phyloP scores from a whole-genome alignment of 805 yeast species.

The Tetrapisispora namnaoensis region DNA sequence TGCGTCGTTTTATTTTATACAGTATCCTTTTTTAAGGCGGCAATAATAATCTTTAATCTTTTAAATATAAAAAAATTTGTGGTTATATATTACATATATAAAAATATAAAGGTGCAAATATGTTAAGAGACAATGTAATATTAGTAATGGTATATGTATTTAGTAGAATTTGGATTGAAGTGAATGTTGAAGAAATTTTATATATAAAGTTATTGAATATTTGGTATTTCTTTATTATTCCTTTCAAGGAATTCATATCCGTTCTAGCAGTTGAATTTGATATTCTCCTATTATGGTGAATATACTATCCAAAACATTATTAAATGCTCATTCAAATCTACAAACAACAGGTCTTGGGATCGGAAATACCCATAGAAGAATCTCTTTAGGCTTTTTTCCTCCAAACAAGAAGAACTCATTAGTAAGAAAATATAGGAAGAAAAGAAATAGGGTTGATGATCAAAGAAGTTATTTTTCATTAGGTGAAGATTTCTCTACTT shows the following conservation, averaged over 20 bases:
- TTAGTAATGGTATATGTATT: no score
- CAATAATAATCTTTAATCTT: no score
- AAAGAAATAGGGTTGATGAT: slow-evolving; percentile 18
- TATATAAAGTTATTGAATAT: no score
- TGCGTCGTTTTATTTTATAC: no score
- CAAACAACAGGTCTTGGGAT: slow-evolving; percentile 36
- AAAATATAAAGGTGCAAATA: no score
- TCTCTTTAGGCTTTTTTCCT: slow-evolving; percentile 31
- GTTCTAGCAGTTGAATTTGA: background rate
- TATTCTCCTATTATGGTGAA: slow-evolving; percentile 14
- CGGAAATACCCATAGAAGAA: slow-evolving; percentile 33
- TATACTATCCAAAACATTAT: slow-evolving; percentile 21
- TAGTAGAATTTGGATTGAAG: no score
- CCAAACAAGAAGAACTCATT: slow-evolving; percentile 36
- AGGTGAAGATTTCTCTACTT: slow-evolving; percentile 30
- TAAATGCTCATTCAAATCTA: slow-evolving; percentile 32
- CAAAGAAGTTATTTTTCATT: slow-evolving; percentile 34
- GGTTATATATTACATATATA: no score
- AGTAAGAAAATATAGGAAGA: slow-evolving; percentile 24
- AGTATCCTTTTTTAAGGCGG: no score
- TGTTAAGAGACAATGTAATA: no score
- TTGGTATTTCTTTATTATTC: no score
- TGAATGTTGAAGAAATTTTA: no score
- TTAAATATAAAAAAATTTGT: no score
- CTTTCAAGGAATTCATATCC: background rate